Conservation (phyloP, 106 monocot species). For the Apostasia ramifera region DNA sequence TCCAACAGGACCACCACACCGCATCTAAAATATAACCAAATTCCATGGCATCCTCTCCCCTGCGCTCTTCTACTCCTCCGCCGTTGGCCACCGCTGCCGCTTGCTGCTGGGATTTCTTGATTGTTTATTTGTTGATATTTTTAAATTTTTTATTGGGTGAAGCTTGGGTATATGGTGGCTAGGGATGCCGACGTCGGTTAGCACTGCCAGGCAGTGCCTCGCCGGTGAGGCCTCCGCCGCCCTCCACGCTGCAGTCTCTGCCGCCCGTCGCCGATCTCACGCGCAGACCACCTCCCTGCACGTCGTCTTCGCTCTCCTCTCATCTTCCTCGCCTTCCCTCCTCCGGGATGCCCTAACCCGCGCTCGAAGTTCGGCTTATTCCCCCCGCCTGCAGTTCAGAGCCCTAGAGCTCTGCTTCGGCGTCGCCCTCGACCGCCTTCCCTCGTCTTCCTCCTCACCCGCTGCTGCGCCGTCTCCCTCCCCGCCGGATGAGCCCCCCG, state of each 20-base stretch:
- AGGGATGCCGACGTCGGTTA: constrained; percentile 77
- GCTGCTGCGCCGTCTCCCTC: constrained; percentile 5
- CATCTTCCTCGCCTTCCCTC: constrained; percentile 23
- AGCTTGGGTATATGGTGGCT: constrained; percentile 10
- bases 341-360: constrained; percentile 16
- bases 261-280: constrained; percentile 69
- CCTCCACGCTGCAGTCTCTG: constrained; percentile 60
- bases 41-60: constrained; percentile 2
- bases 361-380: constrained; percentile 11
- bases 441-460: constrained; percentile 22
- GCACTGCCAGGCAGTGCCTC: constrained; percentile 64
- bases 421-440: constrained; percentile 81
- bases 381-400: constrained; percentile 60
- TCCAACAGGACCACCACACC: background rate
- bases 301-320: constrained; percentile 70
- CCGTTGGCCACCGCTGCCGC: background rate
- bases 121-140: background rate
- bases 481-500: constrained; percentile 40
- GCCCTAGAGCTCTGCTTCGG: constrained; percentile 83
- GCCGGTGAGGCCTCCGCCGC: constrained; percentile 52
- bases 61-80: constrained; percentile 3
- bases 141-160: constrained; percentile 2
- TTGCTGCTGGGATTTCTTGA: background rate
- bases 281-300: constrained; percentile 93
- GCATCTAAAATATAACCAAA: background rate